Evolutionary conservation across 2,329 filamentous ascomycete genomes (phyloP), one percentile per base, ranked within the genome.

Genomic region (Cryphonectria naterciae): DNA sequence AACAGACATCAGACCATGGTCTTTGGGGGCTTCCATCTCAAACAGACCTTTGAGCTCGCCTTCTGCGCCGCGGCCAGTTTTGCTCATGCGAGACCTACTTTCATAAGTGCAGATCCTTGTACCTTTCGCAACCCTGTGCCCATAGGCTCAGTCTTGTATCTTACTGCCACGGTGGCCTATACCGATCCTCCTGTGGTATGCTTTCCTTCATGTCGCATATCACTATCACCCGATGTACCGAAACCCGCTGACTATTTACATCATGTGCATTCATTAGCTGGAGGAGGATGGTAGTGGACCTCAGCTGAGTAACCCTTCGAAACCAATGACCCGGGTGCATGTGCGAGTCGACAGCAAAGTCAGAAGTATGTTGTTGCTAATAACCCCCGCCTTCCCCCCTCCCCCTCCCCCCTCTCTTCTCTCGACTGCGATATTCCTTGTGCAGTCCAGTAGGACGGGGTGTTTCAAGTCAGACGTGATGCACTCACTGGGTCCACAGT

Each of bases 101-200:
- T 93, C 82, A 83, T 93, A 67, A 91, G 89, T 10, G 87, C 93
- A 46, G 92, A 93, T 74, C 92, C 92, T 0, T 91, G 88, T 73
- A 93, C 91, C 0, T 93, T 94, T 77, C 88, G 92, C 73, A 92
- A 92, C 74, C 91, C 92, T 0, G 92, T 93, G 0, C 92, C 92
- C 0, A 91, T 93, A 1, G 92, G 92, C 66, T 91, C 89, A 72
- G 91, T 93, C 19, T 81, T 93, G 10, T 94, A 94, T 75, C 83
- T 93, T n/a, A 91, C 89, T 0, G 90, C 92, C 0, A 91, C 88
- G 0, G 86, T 93, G 4, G 89, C 91, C 0, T 93, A 92, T 77
- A 93, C 91, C 0, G 91, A 93, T 74, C 89, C 89, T 69, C 80
- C 80, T 2, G 74, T 84, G 22, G 71, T 68, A 32, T 58, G 71